Evolutionary conservation across 2,329 filamentous ascomycete genomes (phyloP).

Genomic region (Trichoderma endophyticum): DNA sequence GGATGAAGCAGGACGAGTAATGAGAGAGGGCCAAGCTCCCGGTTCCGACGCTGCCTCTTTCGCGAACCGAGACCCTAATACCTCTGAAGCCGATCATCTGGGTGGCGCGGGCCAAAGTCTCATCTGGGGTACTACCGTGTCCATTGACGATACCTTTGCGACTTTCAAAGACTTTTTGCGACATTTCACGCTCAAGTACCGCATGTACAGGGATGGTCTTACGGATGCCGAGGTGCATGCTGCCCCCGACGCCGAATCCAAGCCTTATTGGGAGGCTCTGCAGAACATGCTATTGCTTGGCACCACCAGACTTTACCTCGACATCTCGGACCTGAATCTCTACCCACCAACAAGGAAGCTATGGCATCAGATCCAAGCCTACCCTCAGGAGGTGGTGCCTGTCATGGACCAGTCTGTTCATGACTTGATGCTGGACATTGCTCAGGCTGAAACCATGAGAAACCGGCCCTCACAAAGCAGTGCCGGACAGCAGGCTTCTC

Average conservation of each 20-base stretch:
- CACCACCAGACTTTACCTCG: conserved; percentile 78
- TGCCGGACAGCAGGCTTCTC: conserved; percentile 44
- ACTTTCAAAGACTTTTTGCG: conserved; percentile 88
- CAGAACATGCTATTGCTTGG: conserved; percentile 89
- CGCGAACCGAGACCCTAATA: conserved; percentile 69
- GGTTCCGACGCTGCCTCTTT: conserved; percentile 61
- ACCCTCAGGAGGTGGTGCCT: conserved; percentile 93
- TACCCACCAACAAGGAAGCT: conserved; percentile 91
- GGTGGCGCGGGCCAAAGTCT: conserved; percentile 78
- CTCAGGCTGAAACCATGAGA: conserved; percentile 72
- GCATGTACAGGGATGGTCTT: conserved; percentile 84
- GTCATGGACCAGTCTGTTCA: conserved; percentile 95
- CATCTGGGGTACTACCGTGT: conserved; percentile 97
- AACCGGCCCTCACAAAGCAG: conserved; percentile 61
- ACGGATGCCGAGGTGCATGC: conserved; percentile 69
- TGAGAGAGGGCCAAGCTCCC: conserved; percentile 49
- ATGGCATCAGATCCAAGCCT: conserved; percentile 91
- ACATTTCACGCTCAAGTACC: conserved; percentile 91
- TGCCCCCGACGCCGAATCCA: conserved; percentile 69
- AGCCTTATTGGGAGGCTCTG: conserved; percentile 80
- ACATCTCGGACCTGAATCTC: conserved; percentile 83
- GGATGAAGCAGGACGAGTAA: conserved; percentile 56
- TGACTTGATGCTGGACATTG: conserved; percentile 88
- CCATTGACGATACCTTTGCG: conserved; percentile 82
- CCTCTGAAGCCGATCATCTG: conserved; percentile 85